A percentile compares a stretch with the other conserved stretches of the same genome.
phyloP scores from a whole-genome alignment of 129 eudicot species.

The Helianthus tuberosus region DNA sequence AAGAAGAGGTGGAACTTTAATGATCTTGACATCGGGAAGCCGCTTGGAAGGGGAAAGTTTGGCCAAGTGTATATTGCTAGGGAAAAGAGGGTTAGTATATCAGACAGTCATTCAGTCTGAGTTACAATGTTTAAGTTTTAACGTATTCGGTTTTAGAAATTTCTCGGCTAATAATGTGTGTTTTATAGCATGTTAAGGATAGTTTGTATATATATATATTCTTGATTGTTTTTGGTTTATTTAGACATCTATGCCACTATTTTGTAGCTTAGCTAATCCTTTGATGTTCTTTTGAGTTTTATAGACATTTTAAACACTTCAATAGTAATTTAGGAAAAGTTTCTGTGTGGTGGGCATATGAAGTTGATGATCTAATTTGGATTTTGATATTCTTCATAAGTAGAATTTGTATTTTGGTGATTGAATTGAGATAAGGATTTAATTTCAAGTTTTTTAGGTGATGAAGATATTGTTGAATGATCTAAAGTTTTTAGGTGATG shows the following conservation, averaged over 20 bases:
- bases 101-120: not conserved
- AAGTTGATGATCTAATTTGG: no score
- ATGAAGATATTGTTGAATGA: no score
- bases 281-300: not conserved
- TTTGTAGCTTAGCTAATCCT: not conserved
- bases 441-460: no score
- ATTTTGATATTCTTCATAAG: no score
- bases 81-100: slow-evolving; percentile 44
- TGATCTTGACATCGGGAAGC: slow-evolving; percentile 35
- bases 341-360: no score
- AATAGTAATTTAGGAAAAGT: not conserved
- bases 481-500: no score
- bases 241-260: not conserved
- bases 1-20: slow-evolving; percentile 46
- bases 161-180: not conserved
- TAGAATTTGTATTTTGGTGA: no score
- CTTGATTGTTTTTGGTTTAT: not conserved
- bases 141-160: not conserved
- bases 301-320: not conserved
- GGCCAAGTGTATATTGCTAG: slow-evolving; percentile 43
- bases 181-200: not conserved
- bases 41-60: slow-evolving; percentile 46
- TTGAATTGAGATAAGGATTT: no score
- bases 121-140: not conserved
- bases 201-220: not conserved